Conservation (phyloP, 2,329 filamentous ascomycete genomes). For the Emergomyces africanus region DNA sequence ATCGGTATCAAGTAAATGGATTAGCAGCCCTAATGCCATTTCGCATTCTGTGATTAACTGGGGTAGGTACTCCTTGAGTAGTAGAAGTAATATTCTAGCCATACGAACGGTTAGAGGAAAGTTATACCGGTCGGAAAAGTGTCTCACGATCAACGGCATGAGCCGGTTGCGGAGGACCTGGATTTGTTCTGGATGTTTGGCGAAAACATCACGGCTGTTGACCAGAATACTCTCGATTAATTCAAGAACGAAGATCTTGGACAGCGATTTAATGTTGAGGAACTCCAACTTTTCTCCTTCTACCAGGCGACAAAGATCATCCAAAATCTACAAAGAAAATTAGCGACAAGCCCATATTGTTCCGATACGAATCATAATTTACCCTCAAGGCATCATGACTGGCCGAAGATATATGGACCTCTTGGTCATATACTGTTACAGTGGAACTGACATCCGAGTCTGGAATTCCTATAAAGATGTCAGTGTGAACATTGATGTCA, state of each 20-base stretch:
- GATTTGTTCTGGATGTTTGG: slow-evolving; percentile 65
- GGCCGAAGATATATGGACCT: slow-evolving; percentile 56
- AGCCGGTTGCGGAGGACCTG: slow-evolving; percentile 64
- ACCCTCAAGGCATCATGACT: slow-evolving; percentile 76
- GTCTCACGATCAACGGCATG: slow-evolving; percentile 70
- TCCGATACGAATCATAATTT: slow-evolving; percentile 14
- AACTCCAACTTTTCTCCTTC: slow-evolving; percentile 76
- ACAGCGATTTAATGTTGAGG: slow-evolving; percentile 62
- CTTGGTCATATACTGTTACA: slow-evolving; percentile 44
- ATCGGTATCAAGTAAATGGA: slow-evolving; percentile 79
- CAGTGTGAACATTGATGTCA: not conserved
- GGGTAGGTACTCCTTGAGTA: slow-evolving; percentile 64
- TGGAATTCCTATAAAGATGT: not conserved
- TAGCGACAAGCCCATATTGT: slow-evolving; percentile 6
- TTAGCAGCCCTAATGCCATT: slow-evolving; percentile 67
- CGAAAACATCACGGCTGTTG: slow-evolving; percentile 71
- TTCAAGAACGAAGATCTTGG: slow-evolving; percentile 76
- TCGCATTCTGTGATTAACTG: slow-evolving; percentile 69
- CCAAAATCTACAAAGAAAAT: slow-evolving; percentile 51
- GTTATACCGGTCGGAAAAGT: slow-evolving; percentile 61
- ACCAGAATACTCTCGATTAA: slow-evolving; percentile 82
- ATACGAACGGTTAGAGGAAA: slow-evolving; percentile 76
- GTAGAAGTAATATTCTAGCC: slow-evolving; percentile 67
- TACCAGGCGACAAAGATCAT: slow-evolving; percentile 77
- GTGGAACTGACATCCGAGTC: not conserved